Evolutionary conservation across 345 rosid species (phyloP), one percentile per base, ranked within the genome.

Genomic region (Reutealis trisperma): DNA sequence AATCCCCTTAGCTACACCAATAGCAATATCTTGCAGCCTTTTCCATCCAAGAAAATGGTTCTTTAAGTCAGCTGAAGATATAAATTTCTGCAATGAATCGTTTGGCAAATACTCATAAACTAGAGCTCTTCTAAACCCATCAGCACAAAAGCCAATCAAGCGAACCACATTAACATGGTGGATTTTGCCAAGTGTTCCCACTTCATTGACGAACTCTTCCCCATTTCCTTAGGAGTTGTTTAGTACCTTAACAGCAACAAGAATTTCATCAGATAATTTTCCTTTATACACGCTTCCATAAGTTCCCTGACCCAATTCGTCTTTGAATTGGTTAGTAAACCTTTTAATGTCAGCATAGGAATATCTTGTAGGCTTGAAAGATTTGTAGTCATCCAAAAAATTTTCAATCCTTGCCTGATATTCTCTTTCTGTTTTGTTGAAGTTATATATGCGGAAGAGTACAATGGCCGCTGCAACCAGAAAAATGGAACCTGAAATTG

Each of bases 101-200:
- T 73, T 73, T 60, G 76, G 76, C 14, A 73, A n/a, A 18, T 54
- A 73, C 19, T 61, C 76, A 7, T 73, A 73, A 21, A 73, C 68
- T 16, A 73, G 44, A 73, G 68, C 76, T 61, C 76, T 42, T 25
- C 55, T 59, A 59, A 63, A 63, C 37, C 67, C 67, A 63, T 63
- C 67, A 32, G 67, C 67, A 63, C 45, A 63, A 42, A 63, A 63
- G 8, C 67, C 67, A 21, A 63, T 63, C 42, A 60, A 60, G 63
- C 63, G 34, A 60, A 60, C 70, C 2, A 67, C 51, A 67, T 67
- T 67, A 12, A 44, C 70, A 21, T 44, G 70, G 52, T 67, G 70
- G 30, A 67, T 67, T 16, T 25, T 67, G 27, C 63, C 63, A 4
- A 60, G 24, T 8, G 30, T 60, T 8, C 13, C 32, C 8, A 60